Evolutionary conservation across 495 filamentous ascomycete genomes (phyloP), one percentile per base, ranked within the genome.

Genomic region (Neurospora sp.): DNA sequence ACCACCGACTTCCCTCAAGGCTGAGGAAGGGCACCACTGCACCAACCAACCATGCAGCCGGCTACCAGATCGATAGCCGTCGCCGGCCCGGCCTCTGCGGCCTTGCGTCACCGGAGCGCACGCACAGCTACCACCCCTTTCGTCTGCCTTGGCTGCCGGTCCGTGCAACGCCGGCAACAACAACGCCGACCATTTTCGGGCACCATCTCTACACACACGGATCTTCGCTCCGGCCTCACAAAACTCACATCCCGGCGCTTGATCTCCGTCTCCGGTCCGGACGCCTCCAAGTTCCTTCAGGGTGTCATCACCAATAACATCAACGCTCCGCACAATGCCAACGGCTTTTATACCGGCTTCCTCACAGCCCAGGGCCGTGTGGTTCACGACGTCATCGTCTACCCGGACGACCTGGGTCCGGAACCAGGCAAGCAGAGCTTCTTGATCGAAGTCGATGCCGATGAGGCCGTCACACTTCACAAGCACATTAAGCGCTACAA

Each of bases 351-450:
- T 82, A 84, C 88, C 31, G 92, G 89, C 2, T 97, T 99, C 78
- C 87, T 99, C 14, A 97, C 90, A 75, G 93, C 93, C 22, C 88
- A 91, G 75, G 94, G 96, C 59, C 87, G 93, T 48, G 85, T 98
- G 10, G 84, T 98, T 37, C 88, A 94, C 81, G 96, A 99, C 80
- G 92, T 93, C 37, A 97, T 97, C 83, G 85, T 99, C 39, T 97
- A 96, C 84, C 90, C 89, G 4, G 79, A 87, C 59, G 79, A 84
- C 42, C 75, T 82, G 68, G 73, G 80, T 8, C 80, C 83, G 7
- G 86, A 88, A n/a, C 84, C 83, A 10, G 84, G 82, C 20, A 76
- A 82, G 16, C 53, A 37, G 53, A 77, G 77, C 27, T 97, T 91
- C 86, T 78, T 97, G 48, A 86, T 98, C 75, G 96, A 99, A 75